Evolutionary conservation across 345 rosid genomes (phyloP).

Genomic region (Gossypium australe): DNA sequence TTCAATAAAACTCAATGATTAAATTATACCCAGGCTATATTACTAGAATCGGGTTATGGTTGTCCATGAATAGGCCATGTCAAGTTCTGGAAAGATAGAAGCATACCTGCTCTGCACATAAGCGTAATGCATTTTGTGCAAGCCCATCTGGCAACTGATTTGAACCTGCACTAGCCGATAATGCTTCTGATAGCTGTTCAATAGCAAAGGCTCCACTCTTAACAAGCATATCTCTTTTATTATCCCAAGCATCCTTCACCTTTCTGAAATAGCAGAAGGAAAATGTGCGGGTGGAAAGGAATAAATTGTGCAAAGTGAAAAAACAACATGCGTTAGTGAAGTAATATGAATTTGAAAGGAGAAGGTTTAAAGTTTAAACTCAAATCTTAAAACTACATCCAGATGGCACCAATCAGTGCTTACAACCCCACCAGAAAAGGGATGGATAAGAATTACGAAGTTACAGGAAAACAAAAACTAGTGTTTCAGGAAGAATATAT

Average conservation of each 20-base stretch:
- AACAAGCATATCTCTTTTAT: constrained; percentile 56
- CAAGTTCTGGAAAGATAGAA: not conserved
- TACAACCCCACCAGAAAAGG: not conserved
- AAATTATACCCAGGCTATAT: not conserved
- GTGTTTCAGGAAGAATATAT: not conserved
- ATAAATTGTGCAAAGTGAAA: constrained; percentile 1
- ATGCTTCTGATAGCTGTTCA: constrained; percentile 81
- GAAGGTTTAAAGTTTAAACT: not conserved
- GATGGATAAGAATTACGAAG: not conserved
- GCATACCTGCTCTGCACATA: constrained; percentile 84
- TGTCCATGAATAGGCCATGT: not conserved
- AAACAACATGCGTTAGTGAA: not conserved
- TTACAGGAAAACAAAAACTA: not conserved
- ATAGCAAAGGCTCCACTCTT: constrained; percentile 81
- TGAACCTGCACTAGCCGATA: constrained; percentile 54
- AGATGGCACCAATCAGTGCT: not conserved
- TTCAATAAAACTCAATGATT: constrained; percentile 4
- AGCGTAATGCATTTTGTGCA: constrained; percentile 40
- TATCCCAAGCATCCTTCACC: constrained; percentile 82
- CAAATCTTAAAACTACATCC: not conserved
- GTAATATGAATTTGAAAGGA: not conserved
- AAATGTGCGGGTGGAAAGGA: not conserved
- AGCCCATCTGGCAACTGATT: constrained; percentile 62
- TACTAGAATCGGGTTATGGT: not conserved
- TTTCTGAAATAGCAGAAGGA: constrained; percentile 43